These are phyloP conservation scores for Aspergillus candidus DNA, from an alignment of 2,329 filamentous ascomycete species.

Conservation along the genomic window DNA sequence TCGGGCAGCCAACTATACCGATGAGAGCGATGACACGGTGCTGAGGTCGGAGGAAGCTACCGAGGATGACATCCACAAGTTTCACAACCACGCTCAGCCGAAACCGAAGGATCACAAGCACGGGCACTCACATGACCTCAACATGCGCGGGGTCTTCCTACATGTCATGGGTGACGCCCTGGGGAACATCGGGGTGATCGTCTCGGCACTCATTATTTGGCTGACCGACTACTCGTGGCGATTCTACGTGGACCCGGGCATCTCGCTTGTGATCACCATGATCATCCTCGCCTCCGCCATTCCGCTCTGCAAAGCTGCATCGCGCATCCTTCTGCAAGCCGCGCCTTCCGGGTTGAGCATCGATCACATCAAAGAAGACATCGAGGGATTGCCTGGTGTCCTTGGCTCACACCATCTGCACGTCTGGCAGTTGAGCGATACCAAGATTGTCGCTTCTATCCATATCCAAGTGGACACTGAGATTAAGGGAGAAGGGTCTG, in stretches of 20 bases:
- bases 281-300: constrained; percentile 55
- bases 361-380: constrained; percentile 87
- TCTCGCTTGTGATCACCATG: constrained; percentile 88
- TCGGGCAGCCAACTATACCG: constrained; percentile 28
- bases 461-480: constrained; percentile 90
- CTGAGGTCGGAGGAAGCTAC: constrained; percentile 4
- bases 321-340: constrained; percentile 84
- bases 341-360: constrained; percentile 84
- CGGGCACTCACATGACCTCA: constrained; percentile 59
- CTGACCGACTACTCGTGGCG: constrained; percentile 73
- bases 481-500: constrained; percentile 70
- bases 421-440: constrained; percentile 95
- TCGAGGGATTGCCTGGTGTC: constrained; percentile 75
- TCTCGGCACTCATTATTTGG: constrained; percentile 81
- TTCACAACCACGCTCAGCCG: constrained; percentile 73
- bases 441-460: constrained; percentile 86
- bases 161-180: constrained; percentile 51
- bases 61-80: constrained; percentile 49
- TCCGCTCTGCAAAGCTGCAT: constrained; percentile 47
- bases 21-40: constrained; percentile 17
- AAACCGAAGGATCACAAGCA: constrained; percentile 57
- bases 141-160: constrained; percentile 74
- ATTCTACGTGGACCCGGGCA: constrained; percentile 82
- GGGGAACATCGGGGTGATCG: constrained; percentile 45
- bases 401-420: constrained; percentile 92